Evolutionary conservation across 768 basidiomycete genomes (phyloP).

Genomic region (Podaxis sp.): DNA sequence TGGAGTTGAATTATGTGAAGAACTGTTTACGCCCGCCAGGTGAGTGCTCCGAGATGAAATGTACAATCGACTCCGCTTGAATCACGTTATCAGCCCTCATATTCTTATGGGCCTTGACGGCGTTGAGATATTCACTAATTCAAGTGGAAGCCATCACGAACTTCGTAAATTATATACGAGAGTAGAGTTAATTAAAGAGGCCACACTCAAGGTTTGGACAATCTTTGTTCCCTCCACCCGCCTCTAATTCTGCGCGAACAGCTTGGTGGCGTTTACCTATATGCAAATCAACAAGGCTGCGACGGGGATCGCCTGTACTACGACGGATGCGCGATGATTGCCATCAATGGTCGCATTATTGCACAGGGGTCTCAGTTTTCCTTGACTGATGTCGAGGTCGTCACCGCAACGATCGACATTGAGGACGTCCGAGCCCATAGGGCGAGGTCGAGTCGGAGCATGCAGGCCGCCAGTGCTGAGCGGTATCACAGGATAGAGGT

Average conservation of each 20-base stretch:
- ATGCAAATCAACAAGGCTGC: slow-evolving; percentile 98
- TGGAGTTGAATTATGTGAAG: slow-evolving; percentile 96
- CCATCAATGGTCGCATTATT: slow-evolving; percentile 87
- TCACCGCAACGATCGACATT: slow-evolving; percentile 95
- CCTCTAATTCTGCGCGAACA: slow-evolving; percentile 30
- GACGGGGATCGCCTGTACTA: slow-evolving; percentile 98
- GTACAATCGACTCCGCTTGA: neutral
- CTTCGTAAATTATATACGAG: slow-evolving; percentile 92
- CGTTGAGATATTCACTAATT: slow-evolving; percentile 99
- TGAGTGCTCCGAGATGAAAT: slow-evolving; percentile 41
- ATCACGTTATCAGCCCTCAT: slow-evolving; percentile 69
- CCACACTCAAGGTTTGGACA: slow-evolving; percentile 78
- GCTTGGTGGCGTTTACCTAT: slow-evolving; percentile 96
- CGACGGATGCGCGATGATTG: slow-evolving; percentile 96
- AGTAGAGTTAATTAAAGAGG: slow-evolving; percentile 94
- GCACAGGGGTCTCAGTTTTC: slow-evolving; percentile 99
- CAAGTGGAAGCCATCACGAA: slow-evolving; percentile 97
- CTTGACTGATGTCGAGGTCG: slow-evolving; percentile 92
- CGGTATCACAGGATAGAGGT: slow-evolving; percentile 83
- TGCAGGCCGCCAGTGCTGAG: slow-evolving; percentile 81
- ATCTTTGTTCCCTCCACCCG: neutral
- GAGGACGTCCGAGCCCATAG: slow-evolving; percentile 93
- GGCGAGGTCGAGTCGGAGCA: slow-evolving; percentile 77
- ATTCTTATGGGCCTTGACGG: slow-evolving; percentile 98
- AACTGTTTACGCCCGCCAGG: slow-evolving; percentile 96